Conservation (phyloP, 352 stramenopile species). For the Phytopythium aichiense region DNA sequence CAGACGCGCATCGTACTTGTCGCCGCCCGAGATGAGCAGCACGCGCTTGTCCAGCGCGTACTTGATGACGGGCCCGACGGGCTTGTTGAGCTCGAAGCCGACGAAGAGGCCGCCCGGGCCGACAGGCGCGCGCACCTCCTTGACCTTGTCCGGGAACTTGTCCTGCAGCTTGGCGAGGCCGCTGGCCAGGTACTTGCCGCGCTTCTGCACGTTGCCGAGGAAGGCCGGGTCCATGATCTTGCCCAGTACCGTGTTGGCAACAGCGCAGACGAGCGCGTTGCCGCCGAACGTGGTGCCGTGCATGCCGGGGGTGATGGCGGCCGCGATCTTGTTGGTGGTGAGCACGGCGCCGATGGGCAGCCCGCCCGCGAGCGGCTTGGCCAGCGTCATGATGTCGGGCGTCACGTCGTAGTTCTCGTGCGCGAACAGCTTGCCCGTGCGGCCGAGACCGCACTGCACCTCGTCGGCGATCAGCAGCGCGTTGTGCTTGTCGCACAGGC, state of each 20-base stretch:
- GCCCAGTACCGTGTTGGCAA: slow-evolving; percentile 78
- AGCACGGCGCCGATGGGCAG: slow-evolving; percentile 97
- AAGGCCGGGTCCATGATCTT: slow-evolving; percentile 73
- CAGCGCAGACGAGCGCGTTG: slow-evolving; percentile 94
- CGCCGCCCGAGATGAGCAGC: slow-evolving; percentile 77
- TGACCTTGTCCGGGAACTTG: slow-evolving; percentile 70
- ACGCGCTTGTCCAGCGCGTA: slow-evolving; percentile 73
- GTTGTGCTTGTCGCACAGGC: slow-evolving; percentile 92
- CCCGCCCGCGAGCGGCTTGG: slow-evolving; percentile 96
- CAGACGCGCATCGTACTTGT: slow-evolving; percentile 49
- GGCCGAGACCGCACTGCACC: slow-evolving; percentile 96
- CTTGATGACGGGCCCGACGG: slow-evolving; percentile 55
- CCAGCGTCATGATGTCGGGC: slow-evolving; percentile 96
- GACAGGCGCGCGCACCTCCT: slow-evolving; percentile 58
- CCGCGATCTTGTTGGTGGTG: slow-evolving; percentile 86
- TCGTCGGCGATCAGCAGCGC: slow-evolving; percentile 98
- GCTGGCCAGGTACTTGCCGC: slow-evolving; percentile 50
- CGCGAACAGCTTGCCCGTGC: slow-evolving; percentile 93
- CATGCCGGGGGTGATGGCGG: slow-evolving; percentile 89
- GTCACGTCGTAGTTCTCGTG: slow-evolving; percentile 93
- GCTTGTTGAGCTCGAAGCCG: slow-evolving; percentile 70
- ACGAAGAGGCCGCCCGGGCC: slow-evolving; percentile 75
- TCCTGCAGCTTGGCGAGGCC: slow-evolving; percentile 58
- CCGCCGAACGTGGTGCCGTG: slow-evolving; percentile 97
- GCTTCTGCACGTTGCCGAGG: slow-evolving; percentile 67